Conservation (phyloP, 2,329 filamentous ascomycete species). For the Plectosphaerella sp. region DNA sequence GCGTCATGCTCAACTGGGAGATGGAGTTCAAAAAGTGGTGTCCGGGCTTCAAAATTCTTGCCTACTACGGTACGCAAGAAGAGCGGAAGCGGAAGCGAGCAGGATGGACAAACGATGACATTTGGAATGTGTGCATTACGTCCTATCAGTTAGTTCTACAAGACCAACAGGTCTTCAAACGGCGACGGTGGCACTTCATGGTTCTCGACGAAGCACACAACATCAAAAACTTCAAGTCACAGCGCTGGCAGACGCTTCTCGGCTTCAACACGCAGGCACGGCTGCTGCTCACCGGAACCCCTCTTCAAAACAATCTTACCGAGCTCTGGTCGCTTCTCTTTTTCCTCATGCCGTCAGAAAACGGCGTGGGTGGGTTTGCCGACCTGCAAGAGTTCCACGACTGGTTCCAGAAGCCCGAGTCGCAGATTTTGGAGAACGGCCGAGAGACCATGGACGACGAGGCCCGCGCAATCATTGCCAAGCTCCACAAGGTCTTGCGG, state of each 20-base stretch:
- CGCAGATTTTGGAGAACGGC: constrained; percentile 93
- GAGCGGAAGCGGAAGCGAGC: constrained; percentile 87
- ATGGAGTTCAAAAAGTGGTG: constrained; percentile 99
- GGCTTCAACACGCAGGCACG: constrained; percentile 89
- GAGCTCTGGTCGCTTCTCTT: constrained; percentile 96
- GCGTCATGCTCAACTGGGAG: constrained; percentile 99
- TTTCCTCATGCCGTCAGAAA: constrained; percentile 90
- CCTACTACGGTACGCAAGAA: constrained; percentile 92
- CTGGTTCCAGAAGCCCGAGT: constrained; percentile 92
- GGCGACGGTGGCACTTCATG: constrained; percentile 94
- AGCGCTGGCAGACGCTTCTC: constrained; percentile 91
- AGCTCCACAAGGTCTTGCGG: constrained; percentile 88
- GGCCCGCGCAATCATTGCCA: constrained; percentile 83
- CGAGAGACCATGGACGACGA: constrained; percentile 93
- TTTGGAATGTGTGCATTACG: constrained; percentile 97
- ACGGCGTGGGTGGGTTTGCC: constrained; percentile 83
- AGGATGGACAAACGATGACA: constrained; percentile 89
- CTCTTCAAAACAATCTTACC: constrained; percentile 92
- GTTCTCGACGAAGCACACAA: constrained; percentile 98
- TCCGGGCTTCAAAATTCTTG: constrained; percentile 95
- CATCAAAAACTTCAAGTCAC: constrained; percentile 99
- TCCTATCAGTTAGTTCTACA: constrained; percentile 95
- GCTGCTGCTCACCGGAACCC: constrained; percentile 86
- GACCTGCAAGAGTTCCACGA: constrained; percentile 94
- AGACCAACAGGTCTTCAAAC: constrained; percentile 90